Percentiles rank a stretch among this genome's conserved stretches.
phyloP scores from a whole-genome alignment of 331 rosid genomes.

The Quercus tomentella region DNA sequence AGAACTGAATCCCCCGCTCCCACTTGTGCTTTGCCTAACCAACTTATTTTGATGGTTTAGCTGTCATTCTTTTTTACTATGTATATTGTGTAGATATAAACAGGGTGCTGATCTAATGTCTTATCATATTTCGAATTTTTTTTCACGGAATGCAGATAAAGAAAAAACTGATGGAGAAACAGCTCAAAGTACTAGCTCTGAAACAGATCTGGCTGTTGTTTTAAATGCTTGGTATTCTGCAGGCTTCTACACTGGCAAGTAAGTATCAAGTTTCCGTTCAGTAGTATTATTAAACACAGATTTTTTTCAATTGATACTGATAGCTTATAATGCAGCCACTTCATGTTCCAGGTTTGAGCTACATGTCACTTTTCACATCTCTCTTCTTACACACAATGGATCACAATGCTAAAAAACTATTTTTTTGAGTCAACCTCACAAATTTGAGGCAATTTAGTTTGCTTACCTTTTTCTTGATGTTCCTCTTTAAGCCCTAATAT shows the following conservation, averaged over 20 bases:
- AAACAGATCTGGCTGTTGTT: constrained; percentile 55
- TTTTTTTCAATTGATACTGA: not conserved
- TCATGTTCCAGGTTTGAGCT: not conserved
- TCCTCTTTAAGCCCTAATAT: not conserved
- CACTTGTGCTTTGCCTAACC: not conserved
- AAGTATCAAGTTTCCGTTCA: constrained; percentile 21
- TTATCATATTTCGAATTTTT: not conserved
- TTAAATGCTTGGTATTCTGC: constrained; percentile 95
- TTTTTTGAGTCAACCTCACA: too few relatives aligned
- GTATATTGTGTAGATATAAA: not conserved
- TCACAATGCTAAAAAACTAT: too few relatives aligned
- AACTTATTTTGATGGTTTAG: constrained; percentile 5
- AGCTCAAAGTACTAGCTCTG: constrained; percentile 36
- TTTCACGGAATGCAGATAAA: constrained; percentile 32
- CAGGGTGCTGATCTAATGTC: not conserved
- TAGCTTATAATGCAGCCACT: not conserved
- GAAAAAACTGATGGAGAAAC: constrained; percentile 29
- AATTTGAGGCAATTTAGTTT: not conserved
- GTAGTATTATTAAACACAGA: not conserved
- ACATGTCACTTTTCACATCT: not conserved
- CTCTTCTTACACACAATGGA: too few relatives aligned
- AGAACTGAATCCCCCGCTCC: not conserved
- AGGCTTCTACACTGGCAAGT: constrained; percentile 90
- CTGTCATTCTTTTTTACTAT: not conserved
- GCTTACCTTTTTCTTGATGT: not conserved